phyloP scores from a whole-genome alignment of 352 stramenopile genomes.

The Phytophthora macrochlamydospora region DNA sequence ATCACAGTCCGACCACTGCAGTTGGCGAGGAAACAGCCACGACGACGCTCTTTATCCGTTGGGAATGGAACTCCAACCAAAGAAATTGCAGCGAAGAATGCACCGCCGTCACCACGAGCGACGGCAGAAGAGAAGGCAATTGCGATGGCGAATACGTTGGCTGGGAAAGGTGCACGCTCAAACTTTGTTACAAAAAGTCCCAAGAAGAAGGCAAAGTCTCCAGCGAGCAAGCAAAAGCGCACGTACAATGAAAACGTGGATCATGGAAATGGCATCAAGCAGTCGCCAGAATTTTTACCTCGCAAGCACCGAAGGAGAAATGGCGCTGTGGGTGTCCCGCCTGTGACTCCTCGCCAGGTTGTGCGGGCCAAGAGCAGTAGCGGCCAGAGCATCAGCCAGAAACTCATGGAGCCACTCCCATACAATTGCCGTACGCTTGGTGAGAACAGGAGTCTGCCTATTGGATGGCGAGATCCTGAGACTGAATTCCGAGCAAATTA shows the following conservation, averaged over 20 bases:
- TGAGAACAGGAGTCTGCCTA: constrained; percentile 62
- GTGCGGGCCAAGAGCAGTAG: constrained; percentile 29
- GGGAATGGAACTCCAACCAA: constrained; percentile 4
- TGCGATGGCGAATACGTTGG: constrained; percentile 22
- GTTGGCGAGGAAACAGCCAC: constrained; percentile 36
- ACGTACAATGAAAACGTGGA: constrained; percentile 8
- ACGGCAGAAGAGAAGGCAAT: constrained; percentile 19
- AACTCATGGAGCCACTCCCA: constrained; percentile 41
- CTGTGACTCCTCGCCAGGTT: constrained; percentile 37
- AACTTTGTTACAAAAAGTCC: constrained; percentile 26
- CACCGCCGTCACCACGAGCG: constrained; percentile 12
- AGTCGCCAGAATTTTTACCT: constrained; percentile 32
- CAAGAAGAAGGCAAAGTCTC: constrained; percentile 28
- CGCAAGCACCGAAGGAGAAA: constrained; percentile 47
- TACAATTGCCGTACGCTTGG: constrained; percentile 44
- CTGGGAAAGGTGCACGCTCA: constrained; percentile 23
- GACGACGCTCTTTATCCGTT: constrained; percentile 26
- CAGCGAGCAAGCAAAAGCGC: constrained; percentile 30
- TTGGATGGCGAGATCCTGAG: constrained; percentile 31
- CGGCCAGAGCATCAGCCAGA: constrained; percentile 39
- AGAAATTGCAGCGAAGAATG: constrained; percentile 16
- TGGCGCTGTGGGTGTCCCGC: constrained; percentile 25
- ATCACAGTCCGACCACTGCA: constrained; percentile 65
- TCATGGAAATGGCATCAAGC: constrained; percentile 9
- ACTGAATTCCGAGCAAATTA: background rate